Base-by-base conservation (phyloP, 2,329 filamentous ascomycete genomes). In the Arthrobotrys megalospora region DNA sequence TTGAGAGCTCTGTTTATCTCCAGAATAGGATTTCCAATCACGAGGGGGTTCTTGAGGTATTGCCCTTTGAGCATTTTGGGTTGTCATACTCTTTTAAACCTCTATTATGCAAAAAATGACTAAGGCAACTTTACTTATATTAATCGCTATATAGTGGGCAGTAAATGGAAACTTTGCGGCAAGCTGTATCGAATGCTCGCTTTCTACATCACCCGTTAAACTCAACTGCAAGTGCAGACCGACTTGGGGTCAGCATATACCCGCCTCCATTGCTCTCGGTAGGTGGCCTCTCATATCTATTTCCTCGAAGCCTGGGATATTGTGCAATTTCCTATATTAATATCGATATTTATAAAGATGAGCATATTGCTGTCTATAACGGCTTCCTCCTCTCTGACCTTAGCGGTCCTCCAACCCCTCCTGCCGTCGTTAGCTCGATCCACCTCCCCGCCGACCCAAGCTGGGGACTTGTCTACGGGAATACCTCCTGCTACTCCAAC, bases 1-100 rank as follows among this genome's bases (percentile, higher is more conserved):
- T 78, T 19, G 48, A 78, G 24, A 78, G 75, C n/a, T 78, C 75
- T 8, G 67, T 72, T 11, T 78, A 78, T 36, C 67, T 78, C 12
- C 75, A 72, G 14, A 72, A 43, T n/a, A 52, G 32, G 14, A 63
- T 78, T 6, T 41, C 67, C 11, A 78, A 78, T 24, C 50, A 63
- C 16, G 75, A 78, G 38, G 75, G 66, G n/a, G 67, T 68, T 12
- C 75, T 78, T 24, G 53, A 52, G 67, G 75, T 78, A 66, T 3
- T 36, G 10, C 12, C n/a, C 21, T 41, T 45, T 12, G 14, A 32
- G 2, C 28, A 10, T 7, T 21, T 32, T 12, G 8, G 8, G 36
- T 6, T 38, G 8, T 38, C 8, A 3, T 8, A 6, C 36, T 38
- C 36, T 12, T 14, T 32, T 11, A 48, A 28, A 28, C 24, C 24